A percentile compares a stretch with the other conserved stretches of the same genome.
These are phyloP conservation scores for Eucalyptus grandis DNA, from an alignment of 345 rosid species.

Conservation along the genomic window DNA sequence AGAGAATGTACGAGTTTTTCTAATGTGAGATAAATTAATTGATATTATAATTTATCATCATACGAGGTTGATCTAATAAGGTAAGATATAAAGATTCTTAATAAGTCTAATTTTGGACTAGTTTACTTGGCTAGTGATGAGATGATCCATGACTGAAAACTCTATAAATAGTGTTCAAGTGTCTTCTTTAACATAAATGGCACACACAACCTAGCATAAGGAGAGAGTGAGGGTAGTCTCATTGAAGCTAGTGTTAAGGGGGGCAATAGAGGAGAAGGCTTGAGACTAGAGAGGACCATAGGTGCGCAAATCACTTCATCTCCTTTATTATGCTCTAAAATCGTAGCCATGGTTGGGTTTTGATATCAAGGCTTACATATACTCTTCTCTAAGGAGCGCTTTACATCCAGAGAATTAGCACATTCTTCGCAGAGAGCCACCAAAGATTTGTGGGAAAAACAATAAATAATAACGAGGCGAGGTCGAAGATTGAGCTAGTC, in stretches of 20 bases:
- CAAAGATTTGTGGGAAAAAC: not conserved
- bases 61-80: not conserved
- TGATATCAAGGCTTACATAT: not conserved
- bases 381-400: not conserved
- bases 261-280: not conserved
- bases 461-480: not conserved
- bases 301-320: not conserved
- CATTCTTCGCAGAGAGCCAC: not conserved
- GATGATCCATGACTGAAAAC: not conserved
- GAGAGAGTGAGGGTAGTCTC: not conserved
- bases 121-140: not conserved
- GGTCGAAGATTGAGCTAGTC: not conserved
- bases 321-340: not conserved
- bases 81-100: not conserved
- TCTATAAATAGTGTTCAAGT: not conserved
- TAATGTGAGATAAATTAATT: not conserved
- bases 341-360: not conserved
- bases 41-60: not conserved
- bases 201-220: not conserved
- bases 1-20: not conserved
- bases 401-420: not conserved
- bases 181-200: accelerated
- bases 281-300: not conserved
- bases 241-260: not conserved
- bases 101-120: not conserved